Evolutionary conservation across 192 early-diverging fungal species (phyloP).

Genomic region (Oehlia diaphana): DNA sequence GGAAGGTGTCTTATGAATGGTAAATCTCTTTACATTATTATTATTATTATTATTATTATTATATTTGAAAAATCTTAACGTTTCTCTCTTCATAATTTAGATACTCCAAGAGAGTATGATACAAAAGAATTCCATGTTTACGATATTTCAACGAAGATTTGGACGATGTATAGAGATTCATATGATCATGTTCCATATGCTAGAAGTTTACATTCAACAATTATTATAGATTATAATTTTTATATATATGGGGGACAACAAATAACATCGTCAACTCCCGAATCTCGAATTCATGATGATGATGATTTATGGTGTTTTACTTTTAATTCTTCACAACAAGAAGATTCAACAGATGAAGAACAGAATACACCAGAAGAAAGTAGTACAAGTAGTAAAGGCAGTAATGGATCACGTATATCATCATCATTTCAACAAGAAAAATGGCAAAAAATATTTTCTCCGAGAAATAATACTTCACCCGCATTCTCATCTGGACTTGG

Average conservation of each 20-base stretch:
- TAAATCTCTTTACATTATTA: neutral
- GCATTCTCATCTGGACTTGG: neutral
- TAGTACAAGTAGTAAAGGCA: neutral
- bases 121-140: slow-evolving; percentile 16
- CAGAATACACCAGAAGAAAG: neutral
- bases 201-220: neutral
- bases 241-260: slow-evolving; percentile 7
- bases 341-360: neutral
- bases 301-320: slow-evolving; percentile 15
- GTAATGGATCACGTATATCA: neutral
- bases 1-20: neutral
- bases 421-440: slow-evolving; percentile 3
- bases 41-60: neutral
- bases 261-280: neutral
- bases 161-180: neutral
- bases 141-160: neutral
- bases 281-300: slow-evolving; percentile 12
- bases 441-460: slow-evolving; percentile 15
- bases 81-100: neutral
- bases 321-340: neutral
- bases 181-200: neutral
- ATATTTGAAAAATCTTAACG: no score
- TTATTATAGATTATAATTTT: neutral
- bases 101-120: neutral
- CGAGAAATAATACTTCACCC: neutral